A percentile compares a stretch with the other conserved stretches of the same genome.
phyloP scores from a whole-genome alignment of 2,329 filamentous ascomycete species.

The Ambrosiella beaveri region DNA sequence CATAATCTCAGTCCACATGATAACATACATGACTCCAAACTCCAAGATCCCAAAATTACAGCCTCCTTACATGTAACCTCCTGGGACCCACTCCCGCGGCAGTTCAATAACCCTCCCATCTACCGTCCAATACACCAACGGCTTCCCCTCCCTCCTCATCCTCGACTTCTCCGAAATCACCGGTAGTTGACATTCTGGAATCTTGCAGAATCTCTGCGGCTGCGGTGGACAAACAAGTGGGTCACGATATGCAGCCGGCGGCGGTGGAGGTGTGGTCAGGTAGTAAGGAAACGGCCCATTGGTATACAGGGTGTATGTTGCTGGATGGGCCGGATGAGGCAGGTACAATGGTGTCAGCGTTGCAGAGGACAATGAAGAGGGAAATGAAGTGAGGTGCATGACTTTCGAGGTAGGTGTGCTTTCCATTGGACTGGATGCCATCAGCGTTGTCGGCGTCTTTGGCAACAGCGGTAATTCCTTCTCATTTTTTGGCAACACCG shows the following conservation, averaged over 20 bases:
- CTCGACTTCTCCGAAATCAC: conserved; percentile 4
- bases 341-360: too few species aligned
- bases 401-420: too few species aligned
- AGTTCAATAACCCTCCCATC: conserved; percentile 6
- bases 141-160: conserved; percentile 1
- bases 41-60: neutral
- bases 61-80: conserved; percentile 9
- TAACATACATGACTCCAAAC: neutral
- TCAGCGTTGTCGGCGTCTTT: too few species aligned
- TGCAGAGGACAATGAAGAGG: too few species aligned
- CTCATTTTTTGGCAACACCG: too few species aligned
- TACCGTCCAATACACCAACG: conserved; percentile 10
- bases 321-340: too few species aligned
- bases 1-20: neutral
- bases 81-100: conserved; percentile 7
- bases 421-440: too few species aligned
- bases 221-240: neutral
- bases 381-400: too few species aligned
- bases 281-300: neutral
- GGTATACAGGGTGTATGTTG: neutral
- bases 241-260: conserved; percentile 6
- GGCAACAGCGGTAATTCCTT: too few species aligned
- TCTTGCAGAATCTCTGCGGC: neutral
- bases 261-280: neutral
- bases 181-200: neutral